A percentile compares a stretch with the other conserved stretches of the same genome.
These are phyloP conservation scores for Jimgerdemannia lactiflua DNA, from an alignment of 192 early-diverging fungal species.

Conservation along the genomic window DNA sequence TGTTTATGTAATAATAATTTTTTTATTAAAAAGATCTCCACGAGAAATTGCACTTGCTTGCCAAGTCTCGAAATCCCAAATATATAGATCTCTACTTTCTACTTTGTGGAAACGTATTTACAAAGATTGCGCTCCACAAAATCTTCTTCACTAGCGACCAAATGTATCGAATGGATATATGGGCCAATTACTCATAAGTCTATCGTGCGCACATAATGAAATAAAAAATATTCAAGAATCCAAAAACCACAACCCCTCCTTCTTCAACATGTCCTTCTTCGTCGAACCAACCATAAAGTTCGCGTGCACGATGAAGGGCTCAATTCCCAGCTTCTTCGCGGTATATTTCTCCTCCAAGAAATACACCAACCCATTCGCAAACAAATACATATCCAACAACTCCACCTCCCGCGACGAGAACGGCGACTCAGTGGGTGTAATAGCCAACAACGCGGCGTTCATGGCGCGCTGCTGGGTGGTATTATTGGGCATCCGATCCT, in stretches of 20 bases:
- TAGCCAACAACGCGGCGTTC: constrained; percentile 22
- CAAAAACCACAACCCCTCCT: constrained; percentile 36
- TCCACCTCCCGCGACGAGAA: constrained; percentile 20
- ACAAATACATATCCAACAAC: constrained; percentile 27
- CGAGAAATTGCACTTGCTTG: too few species aligned
- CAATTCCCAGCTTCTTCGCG: constrained; percentile 21
- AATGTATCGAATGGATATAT: too few species aligned
- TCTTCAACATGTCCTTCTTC: constrained; percentile 23
- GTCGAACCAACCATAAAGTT: constrained; percentile 28
- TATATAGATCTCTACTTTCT: too few species aligned
- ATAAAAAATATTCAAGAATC: neutral
- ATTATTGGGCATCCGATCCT: constrained; percentile 15
- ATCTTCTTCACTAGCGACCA: too few species aligned
- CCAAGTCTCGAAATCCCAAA: too few species aligned
- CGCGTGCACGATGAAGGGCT: constrained; percentile 40
- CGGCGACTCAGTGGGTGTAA: constrained; percentile 1
- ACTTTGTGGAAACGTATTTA: too few species aligned
- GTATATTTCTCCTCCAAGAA: constrained; percentile 30
- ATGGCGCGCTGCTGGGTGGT: constrained; percentile 32
- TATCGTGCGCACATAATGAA: too few species aligned
- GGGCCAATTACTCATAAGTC: too few species aligned
- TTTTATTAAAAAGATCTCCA: too few species aligned
- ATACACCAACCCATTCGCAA: constrained; percentile 32
- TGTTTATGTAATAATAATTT: too few species aligned
- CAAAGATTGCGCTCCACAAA: too few species aligned